Conservation (phyloP, 2,329 filamentous ascomycete species). For the Monosporascus sp. region DNA sequence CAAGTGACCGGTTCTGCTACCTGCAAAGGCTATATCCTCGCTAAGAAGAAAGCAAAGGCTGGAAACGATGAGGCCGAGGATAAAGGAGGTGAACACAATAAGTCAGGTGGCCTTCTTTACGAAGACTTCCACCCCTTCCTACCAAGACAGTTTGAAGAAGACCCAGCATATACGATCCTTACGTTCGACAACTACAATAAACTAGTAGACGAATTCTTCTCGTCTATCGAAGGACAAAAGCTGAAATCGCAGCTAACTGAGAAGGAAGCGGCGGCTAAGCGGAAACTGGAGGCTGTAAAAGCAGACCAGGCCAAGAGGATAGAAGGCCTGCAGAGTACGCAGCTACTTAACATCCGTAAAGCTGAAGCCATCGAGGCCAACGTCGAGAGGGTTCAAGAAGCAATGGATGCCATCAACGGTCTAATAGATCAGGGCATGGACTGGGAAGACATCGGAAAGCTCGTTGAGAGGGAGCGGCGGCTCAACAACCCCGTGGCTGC, state of each 20-base stretch:
- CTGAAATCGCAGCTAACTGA: constrained; percentile 79
- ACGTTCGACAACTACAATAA: constrained; percentile 84
- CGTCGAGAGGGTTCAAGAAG: constrained; percentile 84
- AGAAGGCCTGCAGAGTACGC: constrained; percentile 74
- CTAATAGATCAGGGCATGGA: constrained; percentile 95
- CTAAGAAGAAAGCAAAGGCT: constrained; percentile 48
- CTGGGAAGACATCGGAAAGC: constrained; percentile 83
- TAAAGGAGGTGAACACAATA: constrained; percentile 30
- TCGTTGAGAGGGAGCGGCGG: constrained; percentile 83
- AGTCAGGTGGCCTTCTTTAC: constrained; percentile 59
- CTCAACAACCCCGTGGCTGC: constrained; percentile 78
- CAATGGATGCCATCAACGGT: constrained; percentile 85
- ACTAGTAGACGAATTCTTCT: constrained; percentile 95
- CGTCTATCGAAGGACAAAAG: constrained; percentile 90
- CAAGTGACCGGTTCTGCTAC: constrained; percentile 60
- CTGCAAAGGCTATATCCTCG: constrained; percentile 83
- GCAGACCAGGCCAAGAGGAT: constrained; percentile 81
- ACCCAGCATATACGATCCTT: constrained; percentile 61
- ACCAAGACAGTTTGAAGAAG: constrained; percentile 70
- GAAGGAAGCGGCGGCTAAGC: constrained; percentile 72
- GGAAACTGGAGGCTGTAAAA: constrained; percentile 78
- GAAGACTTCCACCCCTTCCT: constrained; percentile 94
- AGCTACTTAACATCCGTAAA: constrained; percentile 79
- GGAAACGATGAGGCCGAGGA: constrained; percentile 21
- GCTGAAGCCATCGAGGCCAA: constrained; percentile 89